phyloP scores from a whole-genome alignment of 2,329 filamentous ascomycete species.

The Exophiala spinifera region DNA sequence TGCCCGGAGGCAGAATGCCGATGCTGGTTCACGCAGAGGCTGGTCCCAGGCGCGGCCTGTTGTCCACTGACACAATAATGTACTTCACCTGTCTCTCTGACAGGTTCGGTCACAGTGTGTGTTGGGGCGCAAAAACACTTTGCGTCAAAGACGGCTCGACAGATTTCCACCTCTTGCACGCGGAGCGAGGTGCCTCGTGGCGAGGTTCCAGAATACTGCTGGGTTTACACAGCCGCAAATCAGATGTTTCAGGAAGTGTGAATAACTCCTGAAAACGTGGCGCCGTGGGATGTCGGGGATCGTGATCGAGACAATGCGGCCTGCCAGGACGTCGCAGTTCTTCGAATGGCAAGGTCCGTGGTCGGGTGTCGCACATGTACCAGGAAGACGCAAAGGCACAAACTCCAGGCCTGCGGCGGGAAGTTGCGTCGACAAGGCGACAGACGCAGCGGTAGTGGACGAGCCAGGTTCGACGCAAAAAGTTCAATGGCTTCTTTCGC shows the following conservation, averaged over 20 bases:
- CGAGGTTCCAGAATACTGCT: not conserved
- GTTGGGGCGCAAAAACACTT: not conserved
- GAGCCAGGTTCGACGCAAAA: constrained; percentile 1
- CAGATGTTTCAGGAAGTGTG: not conserved
- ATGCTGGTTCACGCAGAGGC: not conserved
- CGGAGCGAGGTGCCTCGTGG: not conserved
- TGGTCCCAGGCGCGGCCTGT: not conserved
- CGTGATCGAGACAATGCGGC: constrained; percentile 14
- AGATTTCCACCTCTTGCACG: not conserved
- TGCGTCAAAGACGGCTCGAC: not conserved
- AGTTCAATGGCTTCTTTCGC: not conserved
- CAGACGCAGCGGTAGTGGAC: constrained; percentile 4
- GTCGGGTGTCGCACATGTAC: constrained; percentile 9
- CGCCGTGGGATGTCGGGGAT: constrained; percentile 17
- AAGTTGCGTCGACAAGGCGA: not conserved
- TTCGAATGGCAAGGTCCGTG: constrained; percentile 1
- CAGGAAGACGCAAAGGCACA: constrained; percentile 6
- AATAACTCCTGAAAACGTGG: constrained; percentile 9
- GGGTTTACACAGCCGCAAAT: not conserved
- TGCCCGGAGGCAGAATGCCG: constrained; percentile 13
- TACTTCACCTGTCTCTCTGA: too few species aligned
- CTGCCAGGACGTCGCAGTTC: constrained; percentile 12
- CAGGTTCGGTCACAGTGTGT: too few species aligned
- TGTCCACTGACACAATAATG: too few species aligned
- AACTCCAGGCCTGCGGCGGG: not conserved